Percentiles rank a stretch among this genome's conserved stretches.
Evolutionary conservation across 208 protist species (phyloP).

Genomic region (Polymyxa betae): DNA sequence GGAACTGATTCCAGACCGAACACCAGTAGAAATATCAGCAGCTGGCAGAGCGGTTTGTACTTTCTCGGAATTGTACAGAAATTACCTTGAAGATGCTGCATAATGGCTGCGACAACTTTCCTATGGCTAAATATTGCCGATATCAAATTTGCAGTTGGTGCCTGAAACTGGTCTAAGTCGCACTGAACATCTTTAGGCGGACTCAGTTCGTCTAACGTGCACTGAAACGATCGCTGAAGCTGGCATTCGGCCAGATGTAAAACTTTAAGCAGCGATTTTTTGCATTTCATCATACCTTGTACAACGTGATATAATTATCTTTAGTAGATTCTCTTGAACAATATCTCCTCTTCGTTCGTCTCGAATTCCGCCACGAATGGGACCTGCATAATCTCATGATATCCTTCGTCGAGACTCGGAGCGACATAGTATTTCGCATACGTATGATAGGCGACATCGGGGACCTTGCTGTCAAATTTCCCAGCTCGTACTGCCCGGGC

Average conservation of each 20-base stretch:
- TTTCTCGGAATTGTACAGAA: background rate
- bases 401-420: background rate
- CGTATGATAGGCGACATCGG: slow-evolving; percentile 12
- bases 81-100: background rate
- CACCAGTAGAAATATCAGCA: background rate
- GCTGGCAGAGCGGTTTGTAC: background rate
- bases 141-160: background rate
- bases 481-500: background rate
- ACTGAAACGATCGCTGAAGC: background rate
- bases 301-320: too few species aligned
- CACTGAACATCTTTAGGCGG: background rate
- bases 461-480: background rate
- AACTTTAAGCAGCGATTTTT: background rate
- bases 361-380: slow-evolving; percentile 9
- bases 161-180: background rate
- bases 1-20: background rate
- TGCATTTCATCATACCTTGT: background rate
- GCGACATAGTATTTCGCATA: slow-evolving; percentile 27
- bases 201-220: background rate
- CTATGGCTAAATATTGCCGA: background rate
- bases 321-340: background rate
- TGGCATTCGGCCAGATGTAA: background rate
- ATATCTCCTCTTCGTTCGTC: background rate
- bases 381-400: background rate
- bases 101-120: background rate